Base-by-base conservation (phyloP, 768 basidiomycete genomes). In the Pulveroboletus ravenelii region DNA sequence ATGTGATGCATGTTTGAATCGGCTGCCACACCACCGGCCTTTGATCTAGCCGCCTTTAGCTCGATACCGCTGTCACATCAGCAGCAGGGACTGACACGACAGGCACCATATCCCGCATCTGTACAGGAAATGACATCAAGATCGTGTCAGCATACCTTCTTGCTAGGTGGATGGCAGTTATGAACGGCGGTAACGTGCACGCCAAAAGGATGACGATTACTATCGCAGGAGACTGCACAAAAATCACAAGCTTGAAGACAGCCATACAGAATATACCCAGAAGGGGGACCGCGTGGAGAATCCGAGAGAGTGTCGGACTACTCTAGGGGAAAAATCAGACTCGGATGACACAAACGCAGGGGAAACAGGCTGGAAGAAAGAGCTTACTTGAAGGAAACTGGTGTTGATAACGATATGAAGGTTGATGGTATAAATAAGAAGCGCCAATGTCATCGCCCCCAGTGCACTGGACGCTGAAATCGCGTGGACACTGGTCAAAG, bases 381-480 rank as follows among this genome's bases (percentile, higher is more conserved):
- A 13, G 1, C 50, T 53, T 52, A 61, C 67, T 13, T 25, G 57
- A 30, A 66, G 52, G 32, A 59, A 54, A 9, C 48, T 48, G n/a
- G 30, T 41, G 18, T 56, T 55, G 42, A 55, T 38, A 20, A 47
- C 52, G 41, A 61, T 47, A 31, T 69, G 57, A 48, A 67, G 61
- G 32, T 58, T 67, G 39, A 69, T 58, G 2, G 67, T 67, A 30
- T 69, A 67, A 5, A 67, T 41, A 25, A 67, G 41, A 27, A 69
- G 61, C 13, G 55, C 56, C 18, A 67, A 41, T 14, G 34, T 27
- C 25, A 27, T 27, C 25, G 6, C 25, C 25, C 25, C 25, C 25
- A 27, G 6, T 6, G 25, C 25, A 6, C 4, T 62, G 62, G 42
- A 68, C 23, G 10, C 65, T 68, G 34, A 27, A 27, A 12, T 27